Conservation (phyloP, 2,329 filamentous ascomycete genomes). For the Ceratocystis alfenasii region DNA sequence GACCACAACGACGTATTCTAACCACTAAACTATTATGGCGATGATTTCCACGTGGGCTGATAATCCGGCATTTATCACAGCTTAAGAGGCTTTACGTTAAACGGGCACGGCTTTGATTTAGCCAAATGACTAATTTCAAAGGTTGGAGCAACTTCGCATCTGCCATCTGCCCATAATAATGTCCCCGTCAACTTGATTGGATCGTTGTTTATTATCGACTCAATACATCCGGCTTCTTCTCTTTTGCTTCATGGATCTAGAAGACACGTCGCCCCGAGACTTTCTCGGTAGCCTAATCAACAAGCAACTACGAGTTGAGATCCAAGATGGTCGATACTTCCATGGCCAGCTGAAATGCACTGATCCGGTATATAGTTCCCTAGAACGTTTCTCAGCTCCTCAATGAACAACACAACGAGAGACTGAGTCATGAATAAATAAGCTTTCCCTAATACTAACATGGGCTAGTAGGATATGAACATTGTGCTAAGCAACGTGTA, state of each 20-base stretch:
- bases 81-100: neutral
- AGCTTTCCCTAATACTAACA: conserved; percentile 2
- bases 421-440: too few relatives aligned
- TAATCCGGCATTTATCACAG: neutral
- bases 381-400: conserved; percentile 23
- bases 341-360: conserved; percentile 89
- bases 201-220: too few relatives aligned
- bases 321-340: conserved; percentile 77
- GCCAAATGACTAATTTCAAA: neutral
- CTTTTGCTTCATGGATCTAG: neutral
- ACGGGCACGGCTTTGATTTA: neutral
- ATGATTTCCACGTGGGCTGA: neutral
- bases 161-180: neutral
- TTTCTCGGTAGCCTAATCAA: conserved; percentile 45
- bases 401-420: neutral
- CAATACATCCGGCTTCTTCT: neutral
- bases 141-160: neutral
- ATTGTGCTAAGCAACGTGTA: conserved; percentile 75
- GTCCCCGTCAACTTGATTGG: too few relatives aligned
- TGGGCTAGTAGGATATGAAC: conserved; percentile 58
- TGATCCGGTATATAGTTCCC: conserved; percentile 53
- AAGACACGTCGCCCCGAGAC: neutral
- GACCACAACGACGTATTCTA: conserved; percentile 22
- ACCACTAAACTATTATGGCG: conserved; percentile 23
- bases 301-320: conserved; percentile 66